Evolutionary conservation across 2,329 filamentous ascomycete species (phyloP).

Genomic region (Neurospora sp.): DNA sequence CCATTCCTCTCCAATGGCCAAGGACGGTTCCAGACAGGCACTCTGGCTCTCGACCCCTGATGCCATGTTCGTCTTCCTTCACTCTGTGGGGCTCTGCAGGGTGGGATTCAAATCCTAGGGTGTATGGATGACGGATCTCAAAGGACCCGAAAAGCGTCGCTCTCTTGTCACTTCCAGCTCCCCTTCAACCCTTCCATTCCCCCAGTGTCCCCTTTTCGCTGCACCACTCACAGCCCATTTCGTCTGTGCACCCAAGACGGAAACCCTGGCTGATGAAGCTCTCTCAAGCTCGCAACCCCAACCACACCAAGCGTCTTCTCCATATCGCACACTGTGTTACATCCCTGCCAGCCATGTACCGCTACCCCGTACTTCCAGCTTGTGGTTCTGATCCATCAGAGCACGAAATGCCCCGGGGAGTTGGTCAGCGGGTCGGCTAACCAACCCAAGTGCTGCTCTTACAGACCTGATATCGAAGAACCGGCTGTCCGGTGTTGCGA

Average conservation of each 20-base stretch:
- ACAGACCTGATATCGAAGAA: background rate
- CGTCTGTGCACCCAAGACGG: background rate
- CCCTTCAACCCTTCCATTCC: background rate
- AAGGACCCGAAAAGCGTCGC: background rate
- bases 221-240: background rate
- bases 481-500: background rate
- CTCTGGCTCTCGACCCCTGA: constrained; percentile 3
- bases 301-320: constrained; percentile 1
- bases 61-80: constrained; percentile 2
- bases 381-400: background rate
- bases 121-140: background rate
- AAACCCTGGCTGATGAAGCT: background rate
- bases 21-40: background rate
- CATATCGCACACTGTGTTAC: background rate
- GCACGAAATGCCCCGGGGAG: constrained; percentile 10
- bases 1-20: background rate
- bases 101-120: constrained; percentile 11
- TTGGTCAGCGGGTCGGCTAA: constrained; percentile 7
- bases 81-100: constrained; percentile 7
- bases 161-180: background rate
- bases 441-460: background rate
- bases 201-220: background rate
- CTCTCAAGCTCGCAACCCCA: constrained; percentile 1
- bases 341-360: background rate
- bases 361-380: background rate